Percentiles rank a stretch among this genome's conserved stretches.
Conservation (phyloP, 2,329 filamentous ascomycete species). For the Sporothrix schenckii region DNA sequence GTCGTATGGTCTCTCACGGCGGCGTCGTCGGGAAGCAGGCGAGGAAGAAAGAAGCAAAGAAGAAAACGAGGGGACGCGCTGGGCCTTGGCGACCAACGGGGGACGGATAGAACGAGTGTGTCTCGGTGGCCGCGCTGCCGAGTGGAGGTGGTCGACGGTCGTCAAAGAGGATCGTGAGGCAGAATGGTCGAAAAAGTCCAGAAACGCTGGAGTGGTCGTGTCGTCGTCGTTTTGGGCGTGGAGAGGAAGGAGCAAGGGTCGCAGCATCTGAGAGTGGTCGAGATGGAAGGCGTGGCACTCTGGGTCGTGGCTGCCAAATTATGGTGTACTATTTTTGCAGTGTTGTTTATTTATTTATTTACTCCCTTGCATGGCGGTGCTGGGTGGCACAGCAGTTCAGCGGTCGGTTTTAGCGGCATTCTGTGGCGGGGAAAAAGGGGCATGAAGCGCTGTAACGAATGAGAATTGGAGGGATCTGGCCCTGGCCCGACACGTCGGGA, state of each 20-base stretch:
- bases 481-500: slow-evolving; percentile 24
- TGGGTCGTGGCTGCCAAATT: slow-evolving; percentile 11
- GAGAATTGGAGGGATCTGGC: neutral
- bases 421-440: slow-evolving; percentile 18
- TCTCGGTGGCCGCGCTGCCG: slow-evolving; percentile 15
- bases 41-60: neutral
- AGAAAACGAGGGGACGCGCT: slow-evolving; percentile 11
- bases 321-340: neutral
- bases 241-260: slow-evolving; percentile 23
- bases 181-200: neutral
- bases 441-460: slow-evolving; percentile 15
- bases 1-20: neutral
- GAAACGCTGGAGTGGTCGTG: slow-evolving; percentile 16
- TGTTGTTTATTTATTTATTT: slow-evolving; percentile 33
- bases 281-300: neutral
- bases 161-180: neutral
- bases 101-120: neutral
- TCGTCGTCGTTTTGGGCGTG: slow-evolving; percentile 27
- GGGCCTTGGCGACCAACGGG: slow-evolving; percentile 12
- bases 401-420: slow-evolving; percentile 4
- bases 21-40: slow-evolving; percentile 11
- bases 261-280: neutral
- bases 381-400: neutral
- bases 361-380: slow-evolving; percentile 8
- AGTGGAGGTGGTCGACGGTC: slow-evolving; percentile 12